phyloP scores from a whole-genome alignment of 371 early-diverging fungal species.

The Umbelopsis sp. region DNA sequence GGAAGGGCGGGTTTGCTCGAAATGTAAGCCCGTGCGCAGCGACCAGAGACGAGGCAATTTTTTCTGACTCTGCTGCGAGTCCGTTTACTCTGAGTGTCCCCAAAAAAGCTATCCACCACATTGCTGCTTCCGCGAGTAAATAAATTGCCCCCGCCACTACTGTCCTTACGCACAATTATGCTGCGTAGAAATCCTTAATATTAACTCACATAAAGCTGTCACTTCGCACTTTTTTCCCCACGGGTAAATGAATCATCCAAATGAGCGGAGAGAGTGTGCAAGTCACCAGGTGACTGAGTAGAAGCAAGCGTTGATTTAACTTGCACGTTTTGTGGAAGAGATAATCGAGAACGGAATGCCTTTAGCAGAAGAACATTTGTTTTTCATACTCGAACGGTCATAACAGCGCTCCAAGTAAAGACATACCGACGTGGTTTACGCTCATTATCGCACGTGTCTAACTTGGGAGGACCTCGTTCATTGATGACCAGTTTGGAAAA shows the following conservation, averaged over 20 bases:
- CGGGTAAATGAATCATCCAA: not conserved
- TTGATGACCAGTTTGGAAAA: not conserved
- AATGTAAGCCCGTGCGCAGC: constrained; percentile 13
- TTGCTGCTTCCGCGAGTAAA: not conserved
- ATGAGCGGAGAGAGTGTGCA: constrained; percentile 3
- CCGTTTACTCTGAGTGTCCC: not conserved
- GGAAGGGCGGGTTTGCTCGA: not conserved
- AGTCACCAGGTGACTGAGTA: constrained; percentile 1
- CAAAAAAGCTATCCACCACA: not conserved
- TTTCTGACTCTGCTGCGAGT: too few relatives aligned
- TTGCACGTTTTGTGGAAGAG: too few relatives aligned
- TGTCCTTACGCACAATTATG: not conserved
- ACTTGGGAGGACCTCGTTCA: not conserved
- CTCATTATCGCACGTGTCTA: not conserved
- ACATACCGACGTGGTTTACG: not conserved
- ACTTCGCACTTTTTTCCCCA: not conserved
- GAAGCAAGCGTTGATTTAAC: not conserved
- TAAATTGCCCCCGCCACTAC: not conserved
- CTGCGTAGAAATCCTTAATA: not conserved
- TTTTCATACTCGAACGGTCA: not conserved
- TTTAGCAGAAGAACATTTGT: not conserved
- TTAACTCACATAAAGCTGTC: not conserved
- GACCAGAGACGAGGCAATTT: not conserved
- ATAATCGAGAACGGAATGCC: not conserved
- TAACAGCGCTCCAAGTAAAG: not conserved